Evolutionary conservation across 2,329 filamentous ascomycete genomes (phyloP), one percentile per base, ranked within the genome.

Genomic region (Botryotinia convoluta): DNA sequence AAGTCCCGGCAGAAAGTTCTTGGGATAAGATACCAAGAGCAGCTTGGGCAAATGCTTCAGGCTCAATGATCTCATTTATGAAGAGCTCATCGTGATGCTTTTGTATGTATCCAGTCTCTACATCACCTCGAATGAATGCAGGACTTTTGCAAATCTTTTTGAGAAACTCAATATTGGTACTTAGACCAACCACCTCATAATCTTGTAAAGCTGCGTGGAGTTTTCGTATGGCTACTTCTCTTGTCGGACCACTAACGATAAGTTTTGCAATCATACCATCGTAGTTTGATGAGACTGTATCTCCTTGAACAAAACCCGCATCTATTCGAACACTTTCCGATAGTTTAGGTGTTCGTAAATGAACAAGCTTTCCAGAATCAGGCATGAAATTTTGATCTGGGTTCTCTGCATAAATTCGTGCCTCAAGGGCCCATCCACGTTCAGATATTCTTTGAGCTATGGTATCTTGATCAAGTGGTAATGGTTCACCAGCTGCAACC

Each of bases 261-360:
- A 99, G 88, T 84, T 99, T 99, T 62, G 96, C 93, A 77, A 99
- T 97, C 96, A 99, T 99, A 42, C 96, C 96, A 78, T 99, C 96
- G 82, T 99, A 99, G 72, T 96, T 93, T 74, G 95, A 93, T 0
- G 95, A 97, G 4, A 99, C 93, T 75, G 94, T 93, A 81, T 97
- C 95, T 39, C 96, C 96, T 77, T 94, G 88, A 42, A 95, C 89
- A 81, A 98, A 98, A 1, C 96, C 96, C 63, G 95, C 94, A 80
- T 99, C 96, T 76, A 99, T 94, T 59, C 96, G 91, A 45, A 98
- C 88, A 76, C 94, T 92, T 0, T 91, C 87, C 54, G 89, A 88
- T 9, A 87, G 84, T 67, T 84, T 82, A 0, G 95, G 95, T 1
- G 93, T 94, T 48, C 89, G 88, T 18, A 98, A 89, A 81, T 98